Conservation (phyloP, 331 rosid species). For the Pyrus hybrid region DNA sequence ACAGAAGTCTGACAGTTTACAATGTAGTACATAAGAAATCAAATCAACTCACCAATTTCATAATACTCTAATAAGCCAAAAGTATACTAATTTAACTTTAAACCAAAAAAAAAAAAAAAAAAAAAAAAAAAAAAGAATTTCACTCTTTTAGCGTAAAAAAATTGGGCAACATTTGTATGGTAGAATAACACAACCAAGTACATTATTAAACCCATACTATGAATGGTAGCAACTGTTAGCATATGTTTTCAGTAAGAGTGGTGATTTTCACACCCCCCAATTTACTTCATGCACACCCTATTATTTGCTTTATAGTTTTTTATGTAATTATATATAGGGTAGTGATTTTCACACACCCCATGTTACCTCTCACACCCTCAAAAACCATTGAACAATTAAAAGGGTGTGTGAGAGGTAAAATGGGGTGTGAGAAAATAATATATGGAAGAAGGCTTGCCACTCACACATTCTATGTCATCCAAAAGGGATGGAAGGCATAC, state of each 20-base stretch:
- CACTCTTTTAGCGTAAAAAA: no score
- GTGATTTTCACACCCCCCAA: no score
- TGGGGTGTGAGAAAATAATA: background rate
- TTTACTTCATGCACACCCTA: no score
- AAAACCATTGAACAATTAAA: no score
- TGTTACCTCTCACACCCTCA: no score
- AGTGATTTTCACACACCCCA: no score
- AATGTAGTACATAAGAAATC: background rate
- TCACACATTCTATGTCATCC: background rate
- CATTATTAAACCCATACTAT: background rate
- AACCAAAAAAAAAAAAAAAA: no score
- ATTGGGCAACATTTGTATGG: background rate
- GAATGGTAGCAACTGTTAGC: background rate
- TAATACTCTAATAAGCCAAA: background rate
- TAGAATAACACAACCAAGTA: background rate
- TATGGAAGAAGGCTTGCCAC: background rate
- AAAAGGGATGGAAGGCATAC: slow-evolving; percentile 25
- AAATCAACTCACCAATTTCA: background rate
- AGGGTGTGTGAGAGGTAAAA: no score
- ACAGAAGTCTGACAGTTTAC: background rate
- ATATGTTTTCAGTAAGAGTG: background rate
- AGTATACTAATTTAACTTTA: background rate
- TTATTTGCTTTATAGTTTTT: no score
- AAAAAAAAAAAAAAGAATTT: no score
- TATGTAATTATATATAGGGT: no score